Evolutionary conservation across 257 asterid genomes (phyloP), one percentile per base, ranked within the genome.

Genomic region (Gentiana macrophylla): DNA sequence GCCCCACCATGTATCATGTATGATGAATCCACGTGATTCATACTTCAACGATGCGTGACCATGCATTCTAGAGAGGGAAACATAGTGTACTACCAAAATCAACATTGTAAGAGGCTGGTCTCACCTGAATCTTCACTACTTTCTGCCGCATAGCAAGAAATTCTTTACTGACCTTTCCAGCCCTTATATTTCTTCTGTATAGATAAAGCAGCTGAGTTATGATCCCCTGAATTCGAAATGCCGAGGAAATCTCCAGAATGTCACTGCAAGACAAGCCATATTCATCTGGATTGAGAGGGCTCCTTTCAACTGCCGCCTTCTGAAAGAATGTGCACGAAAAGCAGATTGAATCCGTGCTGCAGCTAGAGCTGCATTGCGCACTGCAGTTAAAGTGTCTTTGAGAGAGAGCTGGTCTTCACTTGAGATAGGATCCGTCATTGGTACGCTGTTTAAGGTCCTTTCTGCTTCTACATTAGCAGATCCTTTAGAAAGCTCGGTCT

Each of bases 291-390:
- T 43, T 50, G 24, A 15, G 24, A 15, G 24, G 47, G 76, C 69
- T 60, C 74, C 86, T 60, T 64, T 75, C 51, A 78, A 79, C 75
- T 72, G 93, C 74, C 97, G 78, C 76, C 51, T 88, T 71, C 78
- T 73, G 79, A 92, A 88, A 10, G 99, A 92, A 80, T 88, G 95
- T 36, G 94, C 94, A 49, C 97, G 99, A 54, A 92, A 88, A 12
- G 97, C 99, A 44, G 91, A 81, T 69, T 92, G 99, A 67, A 92
- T 92, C 13, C 94, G 94, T 50, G 97, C 97, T 59, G 99, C 99
- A 62, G 99, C 97, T 76, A 78, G 83, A 56, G 95, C 63, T 37
- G 94, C 91, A 72, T 79, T 88, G 6, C 95, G 83, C 32, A 80
- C 94, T 7, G 95, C 99, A 64, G 85, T 86, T 69, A 92, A 78